Evolutionary conservation across 78 protist genomes (phyloP), one percentile per base, ranked within the genome.

Genomic region (Dictyostelium firmibasis): DNA sequence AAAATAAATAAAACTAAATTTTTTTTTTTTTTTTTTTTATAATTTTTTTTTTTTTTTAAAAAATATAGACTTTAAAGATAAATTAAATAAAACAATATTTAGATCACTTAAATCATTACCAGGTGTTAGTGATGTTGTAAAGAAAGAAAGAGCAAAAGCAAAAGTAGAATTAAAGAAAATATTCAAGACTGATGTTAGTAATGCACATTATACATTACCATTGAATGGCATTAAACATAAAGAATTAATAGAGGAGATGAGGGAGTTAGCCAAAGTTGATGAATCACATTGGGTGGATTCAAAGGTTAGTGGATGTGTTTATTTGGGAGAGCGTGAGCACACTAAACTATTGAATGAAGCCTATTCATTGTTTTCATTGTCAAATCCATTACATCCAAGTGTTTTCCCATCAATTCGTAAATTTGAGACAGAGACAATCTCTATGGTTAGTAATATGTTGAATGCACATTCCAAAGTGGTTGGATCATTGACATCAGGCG

Each of bases 351-450:
- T 88, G 53, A 83, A 85, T 62, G 41, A 95, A 31, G 96, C 94
- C 27, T 93, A 84, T 62, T 57, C 93, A 1, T 10, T 85, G 74
- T 98, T 97, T 47, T 81, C 97, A 20, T 53, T 72, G 25, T 16
- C 97, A 35, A 98, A 98, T 88, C 99, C 99, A 16, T 94, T 98
- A 57, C 98, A 96, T 83, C 96, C 97, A 29, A 72, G 41, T 35
- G 64, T 92, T 9, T 98, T 97, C 81, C 97, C 97, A 11, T 35
- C 84, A 7, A 85, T 96, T 11, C 95, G 97, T 35, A 95, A 97
- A 84, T 96, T 98, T 94, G 99, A 98, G 38, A 85, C 98, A 0
- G 98, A 98, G 44, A 83, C 69, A 7, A 81, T 97, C 14, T 4
- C 85, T 97, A 98, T 98, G 99, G 53, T 69, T 9, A 70, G 62